Evolutionary conservation across 2,329 filamentous ascomycete genomes (phyloP), one percentile per base, ranked within the genome.

Genomic region (Aulographum hederae): DNA sequence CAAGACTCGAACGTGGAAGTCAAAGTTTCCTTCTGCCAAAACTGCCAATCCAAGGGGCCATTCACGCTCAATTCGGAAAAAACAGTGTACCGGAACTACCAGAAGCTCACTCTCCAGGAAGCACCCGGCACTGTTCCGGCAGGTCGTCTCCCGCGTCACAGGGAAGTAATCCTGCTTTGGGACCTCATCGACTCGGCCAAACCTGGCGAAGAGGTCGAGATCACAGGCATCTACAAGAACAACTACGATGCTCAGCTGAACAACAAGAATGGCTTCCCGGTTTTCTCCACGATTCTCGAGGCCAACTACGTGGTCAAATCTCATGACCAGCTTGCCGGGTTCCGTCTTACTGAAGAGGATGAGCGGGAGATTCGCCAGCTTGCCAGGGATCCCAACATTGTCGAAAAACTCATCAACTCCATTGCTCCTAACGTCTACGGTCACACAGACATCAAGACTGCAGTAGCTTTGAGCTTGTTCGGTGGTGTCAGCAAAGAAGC

Each of bases 351-450:
- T 0, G 86, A 95, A 47, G 78, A 93, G 46, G 91, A 98, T 47
- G 89, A 95, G 56, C 78, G 82, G 15, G 63, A 81, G 38, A 98
- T 98, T 42, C 78, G 85, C 39, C 71, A 73, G 35, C 63, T 98
- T n/a, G 75, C 82, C 6, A 76, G 79, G 34, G 89, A 98, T 41
- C 82, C 84, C 2, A 75, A 81, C 41, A 89, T 98, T 40, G 67
- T 95, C 4, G 85, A 98, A 46, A 92, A 86, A 58, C 74, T 98
- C 38, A 69, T 98, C 49, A 69, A 75, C 49, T 94, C 86, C 1
- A 91, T 98, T 36, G 89, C 89, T 1, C 89, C 89, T 1, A 94
- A 84, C 50, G 98, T 98, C 47, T 98, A 95, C 49, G 89, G 89
- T 1, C 89, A 98, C 50, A 77, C 70, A 2, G 89, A 98, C 46